Evolutionary conservation across 139 green algal species (phyloP), one percentile per base, ranked within the genome.

Genomic region (Tetradesmus lagerheimii): DNA sequence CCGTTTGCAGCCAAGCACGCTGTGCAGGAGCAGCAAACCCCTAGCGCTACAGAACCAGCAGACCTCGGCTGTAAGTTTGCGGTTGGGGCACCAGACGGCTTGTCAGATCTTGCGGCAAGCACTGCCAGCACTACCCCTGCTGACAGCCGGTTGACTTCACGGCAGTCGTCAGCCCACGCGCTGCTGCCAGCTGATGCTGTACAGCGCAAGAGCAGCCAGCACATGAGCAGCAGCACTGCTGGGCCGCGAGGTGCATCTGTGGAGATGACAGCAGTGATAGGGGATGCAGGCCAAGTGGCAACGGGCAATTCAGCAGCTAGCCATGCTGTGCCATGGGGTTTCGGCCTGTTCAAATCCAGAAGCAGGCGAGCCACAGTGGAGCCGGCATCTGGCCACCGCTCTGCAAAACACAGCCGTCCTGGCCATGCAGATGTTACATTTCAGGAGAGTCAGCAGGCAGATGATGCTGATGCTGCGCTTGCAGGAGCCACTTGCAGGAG

Each of bases 131-230:
- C 53, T 74, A 89, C 39, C 43, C 45, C 83, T 25, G 37, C 38
- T n/a, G 83, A 80, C 12, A 88, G 83, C 39, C 37, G 64, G 11
- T 43, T 77, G 34, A 67, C 64, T 14, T 88, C 83, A 31, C 37
- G 83, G 6, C 83, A 88, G 83, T 88, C 83, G 2, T 88, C 83
- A 18, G 14, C 47, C 18, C 67, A 34, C 0, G 43, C 64, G 2
- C 38, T 88, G 25, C 64, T 88, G 18, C 57, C 82, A 43, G 25
- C n/a, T n/a, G 50, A 8, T 15, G 37, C 39, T 0, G n/a, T 87
- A 23, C 34, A 45, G 6, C 25, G 39, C 35, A 87, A 57, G 57
- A 87, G 82, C 82, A 87, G 82, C 82, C 82, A 87, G 57, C 82
- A 78, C 35, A 29, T 31, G 35, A 1, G 53, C 23, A 31, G 37